phyloP scores from a whole-genome alignment of 2,329 filamentous ascomycete genomes.

The Colletotrichum destructivum region DNA sequence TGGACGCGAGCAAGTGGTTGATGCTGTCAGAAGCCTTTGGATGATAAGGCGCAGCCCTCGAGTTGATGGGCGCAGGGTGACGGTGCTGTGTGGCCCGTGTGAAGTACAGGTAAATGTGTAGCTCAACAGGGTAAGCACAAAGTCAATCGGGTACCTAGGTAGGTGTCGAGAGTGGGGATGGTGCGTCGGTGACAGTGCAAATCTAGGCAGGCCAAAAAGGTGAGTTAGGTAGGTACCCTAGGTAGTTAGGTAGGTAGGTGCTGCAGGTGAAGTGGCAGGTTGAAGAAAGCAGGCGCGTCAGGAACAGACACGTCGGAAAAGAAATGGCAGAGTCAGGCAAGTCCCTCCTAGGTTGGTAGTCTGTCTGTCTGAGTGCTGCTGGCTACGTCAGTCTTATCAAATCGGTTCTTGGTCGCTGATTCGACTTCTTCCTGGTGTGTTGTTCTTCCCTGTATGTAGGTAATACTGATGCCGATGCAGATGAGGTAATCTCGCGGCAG shows the following conservation, averaged over 20 bases:
- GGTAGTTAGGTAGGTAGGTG: background rate
- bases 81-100: conserved; percentile 6
- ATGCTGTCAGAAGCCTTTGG: conserved; percentile 28
- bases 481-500: conserved; percentile 3
- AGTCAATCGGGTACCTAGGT: no score
- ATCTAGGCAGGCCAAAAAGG: background rate
- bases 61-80: conserved; percentile 32
- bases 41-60: conserved; percentile 7
- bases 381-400: background rate
- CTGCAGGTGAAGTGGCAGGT: conserved; percentile 6
- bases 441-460: background rate
- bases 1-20: conserved; percentile 17
- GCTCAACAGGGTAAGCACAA: conserved; percentile 6
- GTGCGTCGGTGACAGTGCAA: background rate
- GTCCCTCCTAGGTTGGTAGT: no score
- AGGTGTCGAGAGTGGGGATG: background rate
- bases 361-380: background rate
- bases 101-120: conserved; percentile 4
- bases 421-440: background rate
- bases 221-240: background rate
- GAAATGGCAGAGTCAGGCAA: background rate
- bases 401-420: background rate
- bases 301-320: background rate
- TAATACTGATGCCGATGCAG: background rate
- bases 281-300: conserved; percentile 10